Evolutionary conservation across 768 basidiomycete species (phyloP).

Genomic region (Leccinum boreale): DNA sequence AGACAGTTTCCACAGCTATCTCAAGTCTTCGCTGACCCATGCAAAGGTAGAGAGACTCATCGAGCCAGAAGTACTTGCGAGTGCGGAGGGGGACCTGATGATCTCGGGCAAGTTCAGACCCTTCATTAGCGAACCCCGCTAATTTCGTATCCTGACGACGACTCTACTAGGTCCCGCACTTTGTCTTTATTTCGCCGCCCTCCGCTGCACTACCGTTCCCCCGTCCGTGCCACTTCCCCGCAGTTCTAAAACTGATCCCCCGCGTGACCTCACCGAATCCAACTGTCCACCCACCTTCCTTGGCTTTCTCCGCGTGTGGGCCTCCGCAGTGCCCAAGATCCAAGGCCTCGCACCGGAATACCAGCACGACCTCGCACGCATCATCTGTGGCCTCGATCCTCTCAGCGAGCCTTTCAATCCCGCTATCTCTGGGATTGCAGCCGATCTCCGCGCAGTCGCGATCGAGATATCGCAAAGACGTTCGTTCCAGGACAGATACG

Average conservation of each 20-base stretch:
- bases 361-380: slow-evolving; percentile 79
- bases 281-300: slow-evolving; percentile 73
- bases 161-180: slow-evolving; percentile 62
- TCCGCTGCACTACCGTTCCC: slow-evolving; percentile 70
- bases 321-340: slow-evolving; percentile 58
- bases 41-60: slow-evolving; percentile 75
- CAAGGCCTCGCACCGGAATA: slow-evolving; percentile 58
- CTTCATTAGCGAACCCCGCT: neutral
- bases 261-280: slow-evolving; percentile 55
- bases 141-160: neutral
- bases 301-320: slow-evolving; percentile 73
- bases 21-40: slow-evolving; percentile 73
- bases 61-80: slow-evolving; percentile 68
- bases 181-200: slow-evolving; percentile 81
- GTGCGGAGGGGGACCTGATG: slow-evolving; percentile 82
- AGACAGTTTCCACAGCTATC: slow-evolving; percentile 78
- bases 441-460: slow-evolving; percentile 79
- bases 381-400: slow-evolving; percentile 62
- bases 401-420: slow-evolving; percentile 40
- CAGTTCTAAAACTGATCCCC: slow-evolving; percentile 40
- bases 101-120: slow-evolving; percentile 58
- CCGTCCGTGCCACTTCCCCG: slow-evolving; percentile 81
- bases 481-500: slow-evolving; percentile 80
- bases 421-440: slow-evolving; percentile 59
- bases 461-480: slow-evolving; percentile 85